A percentile compares a stretch with the other conserved stretches of the same genome.
Evolutionary conservation across 2,329 filamentous ascomycete genomes (phyloP).

Genomic region (Trichothecium roseum): DNA sequence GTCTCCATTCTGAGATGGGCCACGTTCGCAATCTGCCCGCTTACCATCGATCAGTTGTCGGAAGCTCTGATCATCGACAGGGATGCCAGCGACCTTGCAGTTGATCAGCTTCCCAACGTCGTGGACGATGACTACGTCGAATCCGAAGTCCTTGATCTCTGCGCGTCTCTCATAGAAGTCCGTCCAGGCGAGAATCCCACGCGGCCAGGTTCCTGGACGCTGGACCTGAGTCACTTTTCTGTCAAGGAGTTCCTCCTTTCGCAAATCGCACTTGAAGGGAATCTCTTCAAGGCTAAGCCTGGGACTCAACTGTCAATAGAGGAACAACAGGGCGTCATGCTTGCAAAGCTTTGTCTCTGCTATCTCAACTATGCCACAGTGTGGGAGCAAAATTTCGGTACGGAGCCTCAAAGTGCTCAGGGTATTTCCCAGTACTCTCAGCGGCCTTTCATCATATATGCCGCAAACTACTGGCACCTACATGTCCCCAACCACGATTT

Average conservation of each 20-base stretch:
- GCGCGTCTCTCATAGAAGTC: slow-evolving; percentile 18
- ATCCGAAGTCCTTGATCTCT: slow-evolving; percentile 16
- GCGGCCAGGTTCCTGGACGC: not conserved
- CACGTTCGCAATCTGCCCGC: slow-evolving; percentile 11
- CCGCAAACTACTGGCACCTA: not conserved
- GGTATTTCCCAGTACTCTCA: not conserved
- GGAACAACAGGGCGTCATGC: not conserved
- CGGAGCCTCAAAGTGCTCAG: not conserved
- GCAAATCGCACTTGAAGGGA: not conserved
- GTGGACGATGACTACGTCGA: slow-evolving; percentile 18
- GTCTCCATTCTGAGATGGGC: slow-evolving; percentile 19
- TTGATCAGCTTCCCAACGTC: slow-evolving; percentile 13
- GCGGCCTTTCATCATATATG: not conserved
- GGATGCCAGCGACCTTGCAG: slow-evolving; percentile 8
- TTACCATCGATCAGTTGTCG: slow-evolving; percentile 11
- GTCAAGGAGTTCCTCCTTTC: slow-evolving; percentile 10
- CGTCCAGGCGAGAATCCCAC: rapidly evolving
- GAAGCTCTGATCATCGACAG: slow-evolving; percentile 14
- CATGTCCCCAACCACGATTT: not conserved
- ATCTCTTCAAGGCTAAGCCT: not conserved
- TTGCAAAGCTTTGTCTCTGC: not conserved
- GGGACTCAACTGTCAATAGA: not conserved
- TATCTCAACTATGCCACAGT: not conserved
- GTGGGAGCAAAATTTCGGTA: not conserved
- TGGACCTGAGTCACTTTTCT: slow-evolving; percentile 12